Conservation (phyloP, 495 filamentous ascomycete genomes). For the Xylaria bambusicola region DNA sequence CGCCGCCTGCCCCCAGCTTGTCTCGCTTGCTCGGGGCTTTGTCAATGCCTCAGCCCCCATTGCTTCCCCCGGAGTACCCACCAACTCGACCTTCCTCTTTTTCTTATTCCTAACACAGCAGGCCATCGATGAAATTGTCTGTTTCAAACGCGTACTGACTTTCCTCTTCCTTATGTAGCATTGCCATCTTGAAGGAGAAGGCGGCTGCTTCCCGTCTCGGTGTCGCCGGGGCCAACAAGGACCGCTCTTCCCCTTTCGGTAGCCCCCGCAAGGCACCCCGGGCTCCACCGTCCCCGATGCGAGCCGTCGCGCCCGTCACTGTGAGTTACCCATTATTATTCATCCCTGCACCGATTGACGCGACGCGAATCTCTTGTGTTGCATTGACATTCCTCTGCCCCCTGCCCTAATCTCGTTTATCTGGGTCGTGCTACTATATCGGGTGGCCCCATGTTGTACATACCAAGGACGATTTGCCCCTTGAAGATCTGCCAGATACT, state of each 20-base stretch:
- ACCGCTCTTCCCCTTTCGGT: constrained; percentile 21
- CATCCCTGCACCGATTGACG: background rate
- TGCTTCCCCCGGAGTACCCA: no score
- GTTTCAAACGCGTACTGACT: constrained; percentile 13
- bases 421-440: background rate
- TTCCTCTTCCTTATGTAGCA: constrained; percentile 21
- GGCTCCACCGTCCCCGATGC: constrained; percentile 22
- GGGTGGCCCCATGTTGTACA: background rate
- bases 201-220: constrained; percentile 41
- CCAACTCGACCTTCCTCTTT: background rate
- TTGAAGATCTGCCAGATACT: constrained; percentile 4
- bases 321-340: constrained; percentile 20
- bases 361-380: background rate
- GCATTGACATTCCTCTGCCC: background rate
- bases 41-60: background rate
- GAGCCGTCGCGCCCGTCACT: constrained; percentile 21
- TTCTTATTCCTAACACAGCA: background rate
- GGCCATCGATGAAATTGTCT: background rate
- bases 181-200: constrained; percentile 45
- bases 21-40: constrained; percentile 3
- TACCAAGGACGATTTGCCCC: no score
- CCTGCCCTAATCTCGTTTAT: background rate
- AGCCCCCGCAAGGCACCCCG: constrained; percentile 29
- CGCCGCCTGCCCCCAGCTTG: background rate
- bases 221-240: constrained; percentile 21